Conservation (phyloP, 192 early-diverging fungal species). For the Rhizoclosmatium globosum region DNA sequence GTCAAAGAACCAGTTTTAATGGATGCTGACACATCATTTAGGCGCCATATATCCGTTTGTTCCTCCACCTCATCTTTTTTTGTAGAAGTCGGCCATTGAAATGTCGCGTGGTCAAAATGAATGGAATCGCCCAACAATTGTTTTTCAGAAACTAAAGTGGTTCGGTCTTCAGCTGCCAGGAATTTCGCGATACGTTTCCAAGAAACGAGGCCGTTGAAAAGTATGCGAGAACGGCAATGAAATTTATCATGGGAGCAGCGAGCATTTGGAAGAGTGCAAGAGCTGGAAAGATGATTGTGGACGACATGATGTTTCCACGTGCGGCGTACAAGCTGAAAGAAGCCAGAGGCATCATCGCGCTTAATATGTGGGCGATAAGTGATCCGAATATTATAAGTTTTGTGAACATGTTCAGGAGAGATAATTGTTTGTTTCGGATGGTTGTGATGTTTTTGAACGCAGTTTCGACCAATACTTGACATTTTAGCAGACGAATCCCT, state of each 20-base stretch:
- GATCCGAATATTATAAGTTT: constrained; percentile 26
- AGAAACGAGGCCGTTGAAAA: constrained; percentile 14
- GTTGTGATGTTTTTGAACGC: constrained; percentile 10
- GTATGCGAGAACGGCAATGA: constrained; percentile 1
- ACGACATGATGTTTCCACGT: constrained; percentile 14
- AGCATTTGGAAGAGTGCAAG: constrained; percentile 43
- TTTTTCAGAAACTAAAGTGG: not conserved
- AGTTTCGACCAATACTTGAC: not conserved
- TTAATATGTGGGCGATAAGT: constrained; percentile 36
- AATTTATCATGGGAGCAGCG: constrained; percentile 37
- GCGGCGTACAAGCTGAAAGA: constrained; percentile 36
- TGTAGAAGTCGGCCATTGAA: constrained; percentile 8
- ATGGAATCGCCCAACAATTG: constrained; percentile 4
- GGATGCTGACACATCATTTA: constrained; percentile 24
- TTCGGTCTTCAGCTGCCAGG: constrained; percentile 29
- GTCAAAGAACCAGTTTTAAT: constrained; percentile 61
- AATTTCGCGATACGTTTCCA: constrained; percentile 34
- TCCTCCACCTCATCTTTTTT: not conserved
- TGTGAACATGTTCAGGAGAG: constrained; percentile 9
- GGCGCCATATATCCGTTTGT: not conserved
- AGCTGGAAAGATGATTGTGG: constrained; percentile 47
- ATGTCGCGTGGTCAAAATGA: constrained; percentile 1
- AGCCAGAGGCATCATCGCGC: constrained; percentile 24
- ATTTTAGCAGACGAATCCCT: constrained; percentile 45
- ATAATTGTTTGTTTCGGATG: constrained; percentile 22